These are phyloP conservation scores for Epichloe hybrida DNA, from an alignment of 2,329 filamentous ascomycete genomes.

Conservation along the genomic window DNA sequence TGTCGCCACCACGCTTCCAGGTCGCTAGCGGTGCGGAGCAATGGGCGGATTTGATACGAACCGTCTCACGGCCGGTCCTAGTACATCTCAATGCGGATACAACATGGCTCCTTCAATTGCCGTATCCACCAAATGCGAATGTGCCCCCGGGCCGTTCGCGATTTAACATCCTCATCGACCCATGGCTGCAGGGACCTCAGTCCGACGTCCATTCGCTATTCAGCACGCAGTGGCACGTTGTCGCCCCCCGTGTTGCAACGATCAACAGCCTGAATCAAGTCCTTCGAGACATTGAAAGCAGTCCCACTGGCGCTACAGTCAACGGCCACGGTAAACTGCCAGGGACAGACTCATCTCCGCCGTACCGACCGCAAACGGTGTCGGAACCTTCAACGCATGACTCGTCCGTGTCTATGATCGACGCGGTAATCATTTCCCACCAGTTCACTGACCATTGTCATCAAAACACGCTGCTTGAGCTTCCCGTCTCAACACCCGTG, in stretches of 20 bases:
- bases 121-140: constrained; percentile 32
- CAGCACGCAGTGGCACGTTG: constrained; percentile 49
- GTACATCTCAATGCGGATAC: constrained; percentile 56
- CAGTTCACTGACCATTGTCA: constrained; percentile 61
- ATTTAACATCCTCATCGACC: constrained; percentile 53
- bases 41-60: constrained; percentile 11
- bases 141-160: constrained; percentile 32
- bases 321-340: background rate
- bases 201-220: constrained; percentile 52
- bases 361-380: constrained; percentile 6
- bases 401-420: constrained; percentile 30
- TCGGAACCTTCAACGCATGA: background rate
- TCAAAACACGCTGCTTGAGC: constrained; percentile 42
- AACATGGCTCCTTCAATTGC: constrained; percentile 53
- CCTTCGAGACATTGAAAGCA: constrained; percentile 33
- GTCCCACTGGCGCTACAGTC: background rate
- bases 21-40: constrained; percentile 7
- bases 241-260: constrained; percentile 37
- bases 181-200: constrained; percentile 50
- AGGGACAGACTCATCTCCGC: background rate
- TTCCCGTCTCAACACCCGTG: constrained; percentile 37
- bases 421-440: constrained; percentile 46
- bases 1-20: constrained; percentile 2
- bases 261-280: constrained; percentile 41
- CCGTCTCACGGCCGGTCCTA: constrained; percentile 28